A percentile compares a stretch with the other conserved stretches of the same genome.
Conservation (phyloP, 768 basidiomycete species). For the Coprinopsis marcescibilis region DNA sequence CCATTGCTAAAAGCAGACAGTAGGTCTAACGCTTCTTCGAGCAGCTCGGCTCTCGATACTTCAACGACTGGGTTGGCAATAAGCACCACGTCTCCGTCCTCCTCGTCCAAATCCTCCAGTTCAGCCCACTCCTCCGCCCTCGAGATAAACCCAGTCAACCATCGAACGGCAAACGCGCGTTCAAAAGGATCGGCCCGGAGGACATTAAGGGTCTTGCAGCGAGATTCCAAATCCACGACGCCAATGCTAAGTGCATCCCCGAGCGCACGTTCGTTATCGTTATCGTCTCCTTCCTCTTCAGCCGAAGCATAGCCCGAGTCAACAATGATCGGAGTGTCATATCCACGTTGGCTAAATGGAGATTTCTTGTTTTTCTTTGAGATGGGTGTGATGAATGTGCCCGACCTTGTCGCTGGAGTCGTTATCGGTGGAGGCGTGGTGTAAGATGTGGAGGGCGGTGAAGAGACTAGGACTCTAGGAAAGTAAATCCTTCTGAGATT, state of each 20-base stretch:
- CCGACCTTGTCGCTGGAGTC: too few species aligned
- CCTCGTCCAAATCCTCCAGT: conserved; percentile 8
- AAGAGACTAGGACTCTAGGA: too few species aligned
- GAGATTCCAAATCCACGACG: conserved; percentile 15
- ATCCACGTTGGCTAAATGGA: too few species aligned
- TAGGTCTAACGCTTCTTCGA: conserved; percentile 56
- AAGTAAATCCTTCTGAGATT: too few species aligned
- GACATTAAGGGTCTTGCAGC: conserved; percentile 26
- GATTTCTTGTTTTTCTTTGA: too few species aligned
- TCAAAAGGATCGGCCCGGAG: conserved; percentile 63
- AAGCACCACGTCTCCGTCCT: conserved; percentile 36
- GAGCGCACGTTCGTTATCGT: conserved; percentile 2
- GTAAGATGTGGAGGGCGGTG: too few species aligned
- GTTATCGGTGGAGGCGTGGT: too few species aligned
- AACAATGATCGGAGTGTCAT: conserved; percentile 30
- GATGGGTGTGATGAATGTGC: too few species aligned
- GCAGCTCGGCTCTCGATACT: conserved; percentile 34
- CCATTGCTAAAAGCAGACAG: conserved; percentile 45
- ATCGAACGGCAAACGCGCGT: conserved; percentile 60
- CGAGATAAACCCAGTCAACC: conserved; percentile 67
- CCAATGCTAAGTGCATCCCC: conserved; percentile 10
- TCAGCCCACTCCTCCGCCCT: conserved; percentile 51
- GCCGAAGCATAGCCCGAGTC: conserved; percentile 81
- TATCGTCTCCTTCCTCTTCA: conserved; percentile 38
- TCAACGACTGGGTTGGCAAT: conserved; percentile 43